A percentile compares a stretch with the other conserved stretches of the same genome.
Conservation (phyloP, 2,329 filamentous ascomycete genomes). For the Sclerotinia spermophila region DNA sequence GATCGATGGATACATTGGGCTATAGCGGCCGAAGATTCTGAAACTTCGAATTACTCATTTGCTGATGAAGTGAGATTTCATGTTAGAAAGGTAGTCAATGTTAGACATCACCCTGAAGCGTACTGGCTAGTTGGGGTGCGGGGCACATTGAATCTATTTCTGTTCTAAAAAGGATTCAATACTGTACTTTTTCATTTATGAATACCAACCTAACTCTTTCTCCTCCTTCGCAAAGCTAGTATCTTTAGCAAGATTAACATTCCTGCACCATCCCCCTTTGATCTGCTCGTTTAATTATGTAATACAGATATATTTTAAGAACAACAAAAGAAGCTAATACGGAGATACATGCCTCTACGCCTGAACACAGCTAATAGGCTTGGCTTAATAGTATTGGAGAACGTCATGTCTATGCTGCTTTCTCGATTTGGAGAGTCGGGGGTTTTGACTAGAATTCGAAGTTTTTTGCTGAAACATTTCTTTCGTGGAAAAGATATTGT, state of each 20-base stretch:
- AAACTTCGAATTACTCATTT: too few relatives aligned
- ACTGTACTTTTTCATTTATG: neutral
- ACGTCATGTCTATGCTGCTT: neutral
- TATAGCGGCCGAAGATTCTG: too few relatives aligned
- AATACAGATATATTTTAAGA: too few relatives aligned
- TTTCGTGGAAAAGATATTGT: neutral
- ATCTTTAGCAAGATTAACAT: neutral
- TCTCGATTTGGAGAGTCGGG: neutral
- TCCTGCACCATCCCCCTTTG: neutral
- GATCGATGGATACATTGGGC: too few relatives aligned
- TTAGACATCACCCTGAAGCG: neutral
- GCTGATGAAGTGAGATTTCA: too few relatives aligned
- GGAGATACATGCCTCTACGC: fast-evolving
- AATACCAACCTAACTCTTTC: neutral
- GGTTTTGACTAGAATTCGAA: neutral
- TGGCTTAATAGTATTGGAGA: neutral
- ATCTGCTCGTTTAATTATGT: neutral
- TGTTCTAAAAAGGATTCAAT: neutral
- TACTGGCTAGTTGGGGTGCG: too few relatives aligned
- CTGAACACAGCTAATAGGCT: neutral
- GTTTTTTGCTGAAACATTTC: neutral
- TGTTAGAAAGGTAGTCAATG: too few relatives aligned
- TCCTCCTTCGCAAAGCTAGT: neutral
- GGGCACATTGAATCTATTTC: neutral
- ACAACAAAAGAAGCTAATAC: too few relatives aligned